Evolutionary conservation across 1,139 yeast genomes (phyloP), one percentile per base, ranked within the genome.

Genomic region (Saccharomyces hybrid): DNA sequence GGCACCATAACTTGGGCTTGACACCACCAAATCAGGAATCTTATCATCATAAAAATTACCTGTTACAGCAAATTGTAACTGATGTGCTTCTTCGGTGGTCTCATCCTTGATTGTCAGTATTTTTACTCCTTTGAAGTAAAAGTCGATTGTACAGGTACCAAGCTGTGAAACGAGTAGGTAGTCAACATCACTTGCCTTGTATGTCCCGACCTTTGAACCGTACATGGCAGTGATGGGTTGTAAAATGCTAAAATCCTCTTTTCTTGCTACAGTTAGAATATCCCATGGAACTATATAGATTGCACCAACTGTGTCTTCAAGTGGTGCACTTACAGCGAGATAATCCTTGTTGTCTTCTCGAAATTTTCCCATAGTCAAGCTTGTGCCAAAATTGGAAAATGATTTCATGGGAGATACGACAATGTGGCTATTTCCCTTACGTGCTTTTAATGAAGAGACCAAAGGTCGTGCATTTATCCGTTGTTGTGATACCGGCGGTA

Each of bases 251-350:
- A 29, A n/a, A 27, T 14, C 27, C n/a, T n/a, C 11, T 16, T n/a
- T 31, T n/a, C 11, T 14, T 25, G 16, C 9, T 20, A n/a, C 7
- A 42, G 16, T 6, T 32, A 60, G 55, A 27, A 63, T 60, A 7
- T 55, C 51, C 51, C 70, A 46, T 0, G 79, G 76, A 2, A 78
- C 59, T 6, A 78, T 60, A 55, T 77, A 77, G 0, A 76, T 71
- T 0, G 79, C 67, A 0, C 81, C 82, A 8, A 55, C 52, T 0
- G 50, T 46, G 5, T 70, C 73, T 54, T 80, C 83, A 55, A 65
- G 71, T 2, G 79, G 80, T 0, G 84, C 76, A 1, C 81, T 75
- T 4, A 81, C 70, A 0, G 82, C 84, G 7, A 80, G 50, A 23
- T 77, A 72, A 0, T 67, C 62, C 20, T 67, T 66, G 8, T 61